Percentiles rank a stretch among this genome's conserved stretches.
Conservation (phyloP, 2,329 filamentous ascomycete species). For the Coleophoma eucalyptorum region DNA sequence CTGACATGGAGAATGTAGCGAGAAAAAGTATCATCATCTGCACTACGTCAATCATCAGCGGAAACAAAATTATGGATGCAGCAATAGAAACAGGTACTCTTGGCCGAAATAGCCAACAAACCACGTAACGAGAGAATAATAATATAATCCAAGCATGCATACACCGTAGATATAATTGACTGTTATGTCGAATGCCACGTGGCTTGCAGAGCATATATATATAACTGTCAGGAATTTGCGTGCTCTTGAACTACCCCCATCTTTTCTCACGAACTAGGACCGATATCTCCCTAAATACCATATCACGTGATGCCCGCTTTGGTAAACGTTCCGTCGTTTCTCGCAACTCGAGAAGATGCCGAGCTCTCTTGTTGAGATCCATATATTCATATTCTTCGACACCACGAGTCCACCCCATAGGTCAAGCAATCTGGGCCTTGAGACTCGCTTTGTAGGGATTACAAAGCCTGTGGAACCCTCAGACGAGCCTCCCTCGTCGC, state of each 20-base stretch:
- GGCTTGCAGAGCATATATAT: too few species aligned
- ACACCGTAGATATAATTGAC: neutral
- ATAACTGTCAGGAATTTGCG: too few species aligned
- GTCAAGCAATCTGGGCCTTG: slow-evolving; percentile 5
- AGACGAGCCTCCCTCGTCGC: slow-evolving; percentile 11
- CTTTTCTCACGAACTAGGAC: too few species aligned
- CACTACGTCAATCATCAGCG: slow-evolving; percentile 87
- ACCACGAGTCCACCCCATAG: slow-evolving; percentile 14
- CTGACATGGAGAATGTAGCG: slow-evolving; percentile 34
- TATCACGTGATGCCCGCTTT: neutral
- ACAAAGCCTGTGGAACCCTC: slow-evolving; percentile 5
- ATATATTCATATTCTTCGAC: slow-evolving; percentile 23
- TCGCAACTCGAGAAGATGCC: slow-evolving; percentile 10
- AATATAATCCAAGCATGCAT: neutral
- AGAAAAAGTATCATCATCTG: slow-evolving; percentile 85
- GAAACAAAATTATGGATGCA: slow-evolving; percentile 82
- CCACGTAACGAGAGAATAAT: neutral
- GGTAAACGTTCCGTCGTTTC: neutral
- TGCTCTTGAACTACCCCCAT: too few species aligned
- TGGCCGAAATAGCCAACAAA: slow-evolving; percentile 17
- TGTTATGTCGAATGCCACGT: too few species aligned
- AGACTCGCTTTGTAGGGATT: slow-evolving; percentile 9
- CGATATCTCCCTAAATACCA: neutral
- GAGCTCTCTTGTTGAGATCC: slow-evolving; percentile 13
- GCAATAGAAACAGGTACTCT: slow-evolving; percentile 62